Evolutionary conservation across 768 basidiomycete genomes (phyloP), one percentile per base, ranked within the genome.

Genomic region (Pleurotus cornucopiae): DNA sequence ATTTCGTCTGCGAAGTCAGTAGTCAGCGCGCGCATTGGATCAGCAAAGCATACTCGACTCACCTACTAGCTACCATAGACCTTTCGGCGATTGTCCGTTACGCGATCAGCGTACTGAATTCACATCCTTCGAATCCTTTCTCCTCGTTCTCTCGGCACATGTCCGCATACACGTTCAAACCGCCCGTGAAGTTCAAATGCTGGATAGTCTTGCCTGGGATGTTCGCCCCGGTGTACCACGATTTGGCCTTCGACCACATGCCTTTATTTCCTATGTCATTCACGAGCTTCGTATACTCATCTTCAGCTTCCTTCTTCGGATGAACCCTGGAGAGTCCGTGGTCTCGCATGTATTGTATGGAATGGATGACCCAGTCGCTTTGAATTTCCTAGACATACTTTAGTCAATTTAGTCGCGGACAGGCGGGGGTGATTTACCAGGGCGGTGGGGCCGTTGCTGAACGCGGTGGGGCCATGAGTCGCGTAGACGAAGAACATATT

Each of bases 401-500:
- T 25, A 2, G n/a, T 18, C 18, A 12, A 41, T 5, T 2, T 34
- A 11, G 11, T 11, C 5, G 6, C 2, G 43, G 21, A 34, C 25
- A 18, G 12, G 48, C 16, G n/a, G 26, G 6, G 21, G 13, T 1
- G 58, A 34, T 66, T n/a, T 57, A 68, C 67, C 23, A 56, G 47
- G 20, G 61, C 64, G 3, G 62, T 67, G 5, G 67, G 67, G 2
- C 66, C 66, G 45, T 65, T 68, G 46, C 60, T 62, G 37, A 66
- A 63, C 1, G 64, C 66, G 5, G 66, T 65, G 2, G 67, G 66
- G 5, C 21, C 64, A 6, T 68, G 67, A 20, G 66, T 64, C 2
- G 66, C 67, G 51, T 64, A 66, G 14, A 58, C 55, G 53, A 61
- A 65, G 55, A 66, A 68, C 64, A 68, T 63, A 45, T 68, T 68